Conservation (phyloP, 345 rosid genomes). For the Balakata baccata region DNA sequence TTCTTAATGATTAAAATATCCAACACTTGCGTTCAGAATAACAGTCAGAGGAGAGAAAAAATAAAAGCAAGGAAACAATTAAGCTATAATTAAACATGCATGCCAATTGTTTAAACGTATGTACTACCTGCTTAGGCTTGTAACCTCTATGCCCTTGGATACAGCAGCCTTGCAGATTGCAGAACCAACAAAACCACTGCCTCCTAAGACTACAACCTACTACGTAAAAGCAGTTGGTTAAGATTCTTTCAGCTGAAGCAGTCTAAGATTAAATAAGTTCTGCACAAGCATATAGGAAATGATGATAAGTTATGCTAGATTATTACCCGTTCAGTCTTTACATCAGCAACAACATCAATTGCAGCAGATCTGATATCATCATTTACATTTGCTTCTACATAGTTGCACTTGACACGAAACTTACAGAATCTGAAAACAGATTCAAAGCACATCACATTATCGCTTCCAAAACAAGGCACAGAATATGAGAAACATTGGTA, state of each 20-base stretch:
- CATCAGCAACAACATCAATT: constrained; percentile 77
- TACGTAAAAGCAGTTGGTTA: constrained; percentile 20
- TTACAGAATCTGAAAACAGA: constrained; percentile 45
- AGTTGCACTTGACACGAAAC: constrained; percentile 57
- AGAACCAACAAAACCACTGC: constrained; percentile 90
- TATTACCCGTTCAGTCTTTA: constrained; percentile 71
- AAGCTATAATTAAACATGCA: constrained; percentile 9
- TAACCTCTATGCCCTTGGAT: constrained; percentile 71
- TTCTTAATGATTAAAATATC: not conserved
- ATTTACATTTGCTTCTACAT: constrained; percentile 44
- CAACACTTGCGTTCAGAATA: not conserved
- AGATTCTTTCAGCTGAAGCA: constrained; percentile 6
- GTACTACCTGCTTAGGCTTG: constrained; percentile 80
- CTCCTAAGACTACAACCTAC: constrained; percentile 91
- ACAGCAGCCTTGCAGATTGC: constrained; percentile 92
- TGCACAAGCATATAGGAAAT: not conserved
- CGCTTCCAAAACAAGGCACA: not conserved
- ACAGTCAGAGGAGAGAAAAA: not conserved
- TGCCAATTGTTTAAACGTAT: constrained; percentile 11
- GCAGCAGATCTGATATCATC: constrained; percentile 47
- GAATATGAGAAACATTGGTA: not conserved
- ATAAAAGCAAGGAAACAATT: not conserved
- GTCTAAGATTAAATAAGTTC: not conserved
- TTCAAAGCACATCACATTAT: not conserved
- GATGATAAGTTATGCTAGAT: not conserved